These are phyloP conservation scores for Seiridium cupressi DNA, from an alignment of 2,329 filamentous ascomycete species.

Conservation along the genomic window DNA sequence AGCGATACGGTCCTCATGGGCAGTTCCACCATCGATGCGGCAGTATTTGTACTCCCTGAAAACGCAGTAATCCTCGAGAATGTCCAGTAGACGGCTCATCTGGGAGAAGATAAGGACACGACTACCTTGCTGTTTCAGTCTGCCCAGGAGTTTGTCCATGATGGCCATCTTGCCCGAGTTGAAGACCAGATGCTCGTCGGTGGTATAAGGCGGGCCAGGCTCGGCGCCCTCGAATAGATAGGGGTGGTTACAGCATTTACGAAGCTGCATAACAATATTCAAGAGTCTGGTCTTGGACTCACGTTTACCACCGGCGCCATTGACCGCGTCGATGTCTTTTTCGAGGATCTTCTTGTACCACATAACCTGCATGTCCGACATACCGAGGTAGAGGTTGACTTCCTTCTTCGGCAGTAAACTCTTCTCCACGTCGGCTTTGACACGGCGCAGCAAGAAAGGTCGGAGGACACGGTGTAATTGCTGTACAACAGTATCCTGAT, in stretches of 20 bases:
- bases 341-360: conserved; percentile 99
- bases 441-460: conserved; percentile 90
- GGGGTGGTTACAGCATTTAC: conserved; percentile 98
- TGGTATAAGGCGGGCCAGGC: conserved; percentile 95
- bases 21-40: conserved; percentile 93
- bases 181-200: conserved; percentile 89
- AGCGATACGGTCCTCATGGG: conserved; percentile 94
- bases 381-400: conserved; percentile 92
- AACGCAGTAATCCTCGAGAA: conserved; percentile 96
- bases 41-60: conserved; percentile 95
- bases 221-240: conserved; percentile 98
- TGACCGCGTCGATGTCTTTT: conserved; percentile 98
- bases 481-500: conserved; percentile 94
- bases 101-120: conserved; percentile 98
- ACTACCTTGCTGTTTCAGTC: conserved; percentile 83
- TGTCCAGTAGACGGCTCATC: conserved; percentile 96
- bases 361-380: conserved; percentile 98
- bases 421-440: conserved; percentile 98
- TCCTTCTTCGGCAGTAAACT: conserved; percentile 97
- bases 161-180: conserved; percentile 98
- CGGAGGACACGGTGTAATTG: conserved; percentile 91
- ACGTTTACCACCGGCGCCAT: conserved; percentile 91
- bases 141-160: conserved; percentile 83
- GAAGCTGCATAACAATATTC: conserved; percentile 99
- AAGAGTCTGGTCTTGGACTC: conserved; percentile 96